Percentiles rank a stretch among this genome's conserved stretches.
phyloP scores from a whole-genome alignment of 345 rosid genomes.

The Acer saccharum region DNA sequence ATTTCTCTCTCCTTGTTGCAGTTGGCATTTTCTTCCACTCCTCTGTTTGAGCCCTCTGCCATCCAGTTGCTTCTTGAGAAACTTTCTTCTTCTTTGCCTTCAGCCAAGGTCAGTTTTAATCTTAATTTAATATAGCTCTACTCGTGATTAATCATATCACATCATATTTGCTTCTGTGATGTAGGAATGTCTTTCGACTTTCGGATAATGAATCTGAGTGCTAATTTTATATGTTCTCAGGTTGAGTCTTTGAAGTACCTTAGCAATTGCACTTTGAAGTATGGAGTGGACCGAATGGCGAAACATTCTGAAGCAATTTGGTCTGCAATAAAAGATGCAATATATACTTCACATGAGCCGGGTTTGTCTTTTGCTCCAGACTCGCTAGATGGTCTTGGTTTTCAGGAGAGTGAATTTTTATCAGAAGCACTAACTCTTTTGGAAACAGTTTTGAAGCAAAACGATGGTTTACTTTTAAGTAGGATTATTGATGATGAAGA shows the following conservation, averaged over 20 bases:
- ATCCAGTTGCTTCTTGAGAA: slow-evolving; percentile 89
- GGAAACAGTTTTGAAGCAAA: slow-evolving; percentile 57
- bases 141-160: not conserved
- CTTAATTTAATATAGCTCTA: slow-evolving; percentile 8
- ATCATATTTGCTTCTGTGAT: not conserved
- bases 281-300: slow-evolving; percentile 66
- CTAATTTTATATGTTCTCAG: slow-evolving; percentile 38
- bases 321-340: slow-evolving; percentile 64
- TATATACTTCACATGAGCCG: slow-evolving; percentile 53
- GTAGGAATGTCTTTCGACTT: slow-evolving; percentile 16
- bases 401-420: slow-evolving; percentile 51
- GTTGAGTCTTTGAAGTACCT: slow-evolving; percentile 90
- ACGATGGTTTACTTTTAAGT: slow-evolving; percentile 46
- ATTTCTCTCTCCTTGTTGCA: slow-evolving; percentile 30
- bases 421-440: slow-evolving; percentile 63
- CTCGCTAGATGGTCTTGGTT: slow-evolving; percentile 43
- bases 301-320: slow-evolving; percentile 69
- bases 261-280: slow-evolving; percentile 53
- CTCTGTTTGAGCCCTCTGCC: slow-evolving; percentile 86
- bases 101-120: slow-evolving; percentile 69
- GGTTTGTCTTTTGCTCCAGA: slow-evolving; percentile 43
- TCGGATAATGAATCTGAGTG: slow-evolving; percentile 9
- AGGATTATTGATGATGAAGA: slow-evolving; percentile 59
- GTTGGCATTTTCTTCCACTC: slow-evolving; percentile 82
- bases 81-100: slow-evolving; percentile 80